Base-by-base conservation (phyloP, 2,329 filamentous ascomycete species). In the Neocatenulostroma microsporum region DNA sequence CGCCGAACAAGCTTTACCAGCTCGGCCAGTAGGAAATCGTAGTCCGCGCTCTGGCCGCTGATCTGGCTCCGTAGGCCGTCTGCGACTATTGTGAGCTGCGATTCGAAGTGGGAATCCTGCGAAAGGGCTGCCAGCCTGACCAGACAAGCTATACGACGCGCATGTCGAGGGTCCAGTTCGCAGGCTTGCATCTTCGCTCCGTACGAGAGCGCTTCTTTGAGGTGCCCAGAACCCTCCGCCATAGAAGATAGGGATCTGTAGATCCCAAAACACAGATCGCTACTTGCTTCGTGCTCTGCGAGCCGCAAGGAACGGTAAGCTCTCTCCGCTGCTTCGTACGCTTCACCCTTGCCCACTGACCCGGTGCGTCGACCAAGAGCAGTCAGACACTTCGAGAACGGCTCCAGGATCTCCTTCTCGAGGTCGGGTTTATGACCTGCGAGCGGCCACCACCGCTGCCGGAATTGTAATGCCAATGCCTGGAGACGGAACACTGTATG, bases 401-500 rank as follows among this genome's bases (percentile, higher is more conserved):
- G 80, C 1, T 74, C 66, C n/a, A 80, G 51, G 5, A 87, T 58
- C 11, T 86, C 81, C 39, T 76, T 78, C 23, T 78, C 72, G 4
- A 72, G 54, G 39, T 81, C 71, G 1, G 72, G 73, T 40, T 71
- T 57, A 48, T 84, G 78, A 2, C 69, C 67, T 5, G 72, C 72
- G 39, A 84, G 50, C 27, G 60, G 65, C 81, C 82, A 86, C 72
- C 77, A 84, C 27, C 66, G 62, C n/a, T 79, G 58, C 20, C 80
- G 72, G 6, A 72, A 64, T 17, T 69, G 67, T 25, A 88, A 68
- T 8, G 77, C 81, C 1, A 83, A 57, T 1, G 68, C 62, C 48
- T 87, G 82, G 1, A 86, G 56, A 42, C 74, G 70, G 33, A 87
- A 70, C 2, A 74, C 73, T 2, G 66, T 58, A n/a, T 70, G 67